phyloP scores from a whole-genome alignment of 148 eudicot species.

The Gaultheria prostrata region DNA sequence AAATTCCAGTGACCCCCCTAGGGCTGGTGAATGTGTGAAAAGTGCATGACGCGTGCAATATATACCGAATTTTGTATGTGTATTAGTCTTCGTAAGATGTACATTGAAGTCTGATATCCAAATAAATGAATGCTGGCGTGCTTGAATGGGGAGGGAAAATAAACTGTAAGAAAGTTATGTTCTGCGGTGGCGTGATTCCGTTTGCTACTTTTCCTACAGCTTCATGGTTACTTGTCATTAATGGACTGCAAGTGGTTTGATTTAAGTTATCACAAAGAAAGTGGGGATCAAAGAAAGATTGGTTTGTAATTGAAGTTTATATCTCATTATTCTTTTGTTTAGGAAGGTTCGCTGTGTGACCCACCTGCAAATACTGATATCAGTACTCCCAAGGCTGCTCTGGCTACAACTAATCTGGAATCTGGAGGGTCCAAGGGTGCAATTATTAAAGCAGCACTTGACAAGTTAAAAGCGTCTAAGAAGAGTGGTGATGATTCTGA shows the following conservation, averaged over 20 bases:
- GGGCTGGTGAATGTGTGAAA: neutral
- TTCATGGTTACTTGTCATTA: neutral
- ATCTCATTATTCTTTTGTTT: slow-evolving; percentile 7
- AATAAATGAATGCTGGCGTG: neutral
- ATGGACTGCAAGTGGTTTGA: neutral
- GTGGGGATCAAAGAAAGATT: neutral
- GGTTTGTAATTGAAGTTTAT: neutral
- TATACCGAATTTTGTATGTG: neutral
- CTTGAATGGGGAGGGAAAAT: neutral
- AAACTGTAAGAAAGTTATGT: neutral
- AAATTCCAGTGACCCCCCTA: neutral
- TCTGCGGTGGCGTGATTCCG: neutral
- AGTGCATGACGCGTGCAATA: neutral
- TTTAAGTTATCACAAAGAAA: neutral
- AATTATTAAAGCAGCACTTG: slow-evolving; percentile 42
- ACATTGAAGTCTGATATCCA: neutral
- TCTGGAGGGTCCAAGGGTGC: slow-evolving; percentile 51
- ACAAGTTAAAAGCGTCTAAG: slow-evolving; percentile 66
- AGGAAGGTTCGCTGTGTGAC: slow-evolving; percentile 61
- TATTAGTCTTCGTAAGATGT: neutral
- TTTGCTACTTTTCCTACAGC: neutral
- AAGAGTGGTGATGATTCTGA: slow-evolving; percentile 64
- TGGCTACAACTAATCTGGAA: slow-evolving; percentile 33
- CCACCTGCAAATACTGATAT: slow-evolving; percentile 41
- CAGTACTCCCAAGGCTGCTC: slow-evolving; percentile 36